A percentile compares a stretch with the other conserved stretches of the same genome.
phyloP scores from a whole-genome alignment of 1,139 yeast genomes.

The Hemisphaericaspora xylofermentans region DNA sequence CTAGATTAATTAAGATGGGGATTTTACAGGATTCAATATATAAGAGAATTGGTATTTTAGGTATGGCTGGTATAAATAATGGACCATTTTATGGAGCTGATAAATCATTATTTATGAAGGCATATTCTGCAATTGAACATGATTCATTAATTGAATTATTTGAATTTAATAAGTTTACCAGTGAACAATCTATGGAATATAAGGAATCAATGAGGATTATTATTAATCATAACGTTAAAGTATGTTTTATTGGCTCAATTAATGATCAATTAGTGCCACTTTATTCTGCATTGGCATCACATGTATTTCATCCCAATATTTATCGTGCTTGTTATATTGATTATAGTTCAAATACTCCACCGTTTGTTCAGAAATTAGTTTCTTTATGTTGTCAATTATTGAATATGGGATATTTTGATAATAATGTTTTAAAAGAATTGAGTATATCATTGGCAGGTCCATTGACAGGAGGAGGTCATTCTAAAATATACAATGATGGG shows the following conservation, averaged over 20 bases:
- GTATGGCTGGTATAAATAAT: slow-evolving; percentile 93
- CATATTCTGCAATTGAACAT: slow-evolving; percentile 86
- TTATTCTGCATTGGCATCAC: slow-evolving; percentile 82
- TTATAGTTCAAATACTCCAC: slow-evolving; percentile 51
- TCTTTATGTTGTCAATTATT: slow-evolving; percentile 51
- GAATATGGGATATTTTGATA: slow-evolving; percentile 69
- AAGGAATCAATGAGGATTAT: slow-evolving; percentile 65
- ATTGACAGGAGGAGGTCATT: slow-evolving; percentile 92
- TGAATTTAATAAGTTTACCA: slow-evolving; percentile 76
- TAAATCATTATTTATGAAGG: slow-evolving; percentile 77
- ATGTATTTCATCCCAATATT: slow-evolving; percentile 84
- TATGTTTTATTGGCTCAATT: slow-evolving; percentile 80
- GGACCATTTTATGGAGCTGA: slow-evolving; percentile 94
- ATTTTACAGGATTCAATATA: slow-evolving; percentile 49
- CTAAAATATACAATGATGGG: slow-evolving; percentile 81
- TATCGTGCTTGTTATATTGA: slow-evolving; percentile 89
- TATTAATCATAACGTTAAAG: slow-evolving; percentile 68
- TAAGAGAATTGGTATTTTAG: slow-evolving; percentile 69
- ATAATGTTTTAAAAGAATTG: slow-evolving; percentile 76
- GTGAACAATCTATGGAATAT: slow-evolving; percentile 69
- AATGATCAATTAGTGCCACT: slow-evolving; percentile 92
- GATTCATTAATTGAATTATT: slow-evolving; percentile 83
- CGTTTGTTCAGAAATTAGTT: slow-evolving; percentile 46
- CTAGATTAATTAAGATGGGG: slow-evolving; percentile 70
- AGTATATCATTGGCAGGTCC: slow-evolving; percentile 86